A percentile compares a stretch with the other conserved stretches of the same genome.
These are phyloP conservation scores for Ophiosphaerella korrae DNA, from an alignment of 2,329 filamentous ascomycete genomes.

Conservation along the genomic window DNA sequence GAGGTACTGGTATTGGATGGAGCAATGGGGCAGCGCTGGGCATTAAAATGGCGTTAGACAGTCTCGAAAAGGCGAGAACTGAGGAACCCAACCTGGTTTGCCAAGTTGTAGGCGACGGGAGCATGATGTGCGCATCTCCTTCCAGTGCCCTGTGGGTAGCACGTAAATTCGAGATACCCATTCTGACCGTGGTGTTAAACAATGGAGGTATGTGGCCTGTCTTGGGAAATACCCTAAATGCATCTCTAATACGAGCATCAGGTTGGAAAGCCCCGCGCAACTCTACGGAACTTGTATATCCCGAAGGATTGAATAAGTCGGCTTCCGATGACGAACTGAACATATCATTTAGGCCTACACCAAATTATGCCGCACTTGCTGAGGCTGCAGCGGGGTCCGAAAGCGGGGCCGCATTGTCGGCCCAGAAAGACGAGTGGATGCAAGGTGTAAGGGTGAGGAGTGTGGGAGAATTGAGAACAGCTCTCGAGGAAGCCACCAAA, in stretches of 20 bases:
- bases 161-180: slow-evolving; percentile 59
- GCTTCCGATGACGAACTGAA: slow-evolving; percentile 66
- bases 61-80: slow-evolving; percentile 41
- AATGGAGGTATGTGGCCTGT: slow-evolving; percentile 54
- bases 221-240: too few species aligned
- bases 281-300: slow-evolving; percentile 63
- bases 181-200: slow-evolving; percentile 62
- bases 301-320: slow-evolving; percentile 59
- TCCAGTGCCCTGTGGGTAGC: slow-evolving; percentile 63
- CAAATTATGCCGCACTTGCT: slow-evolving; percentile 65
- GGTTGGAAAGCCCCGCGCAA: slow-evolving; percentile 66
- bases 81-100: slow-evolving; percentile 51
- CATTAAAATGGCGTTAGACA: slow-evolving; percentile 53
- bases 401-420: too few species aligned
- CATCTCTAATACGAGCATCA: slow-evolving; percentile 13
- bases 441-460: slow-evolving; percentile 7
- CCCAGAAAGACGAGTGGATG: slow-evolving; percentile 7
- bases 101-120: slow-evolving; percentile 64
- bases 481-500: not conserved
- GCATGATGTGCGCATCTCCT: slow-evolving; percentile 61
- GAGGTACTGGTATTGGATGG: slow-evolving; percentile 60
- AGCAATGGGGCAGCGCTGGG: slow-evolving; percentile 58
- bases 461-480: slow-evolving; percentile 1
- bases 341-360: slow-evolving; percentile 63
- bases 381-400: slow-evolving; percentile 57